Evolutionary conservation across 176 grass and related monocot species (phyloP).

Genomic region (Lolium multiflorum): DNA sequence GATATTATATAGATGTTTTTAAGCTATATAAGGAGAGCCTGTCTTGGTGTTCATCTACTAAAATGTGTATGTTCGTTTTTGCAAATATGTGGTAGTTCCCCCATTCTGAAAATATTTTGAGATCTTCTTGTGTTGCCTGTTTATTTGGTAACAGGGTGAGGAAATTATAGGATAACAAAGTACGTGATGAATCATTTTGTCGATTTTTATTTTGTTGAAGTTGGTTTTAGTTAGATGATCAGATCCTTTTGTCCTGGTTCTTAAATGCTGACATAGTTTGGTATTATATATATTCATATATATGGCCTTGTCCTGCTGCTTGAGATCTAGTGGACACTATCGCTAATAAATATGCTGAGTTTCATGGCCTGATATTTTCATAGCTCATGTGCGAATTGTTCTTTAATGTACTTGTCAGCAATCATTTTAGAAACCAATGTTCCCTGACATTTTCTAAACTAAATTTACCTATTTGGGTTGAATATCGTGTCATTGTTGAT

Average conservation of each 20-base stretch:
- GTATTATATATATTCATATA: slow-evolving; percentile 30
- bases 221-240: slow-evolving; percentile 6
- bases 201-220: background rate
- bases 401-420: background rate
- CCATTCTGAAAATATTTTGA: background rate
- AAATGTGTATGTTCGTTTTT: background rate
- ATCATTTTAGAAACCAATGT: slow-evolving; percentile 5
- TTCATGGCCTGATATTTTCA: background rate
- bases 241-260: slow-evolving; percentile 27
- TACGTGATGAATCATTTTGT: background rate
- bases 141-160: background rate
- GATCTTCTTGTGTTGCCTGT: background rate
- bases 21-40: background rate
- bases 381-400: slow-evolving; percentile 2
- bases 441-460: background rate
- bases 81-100: background rate
- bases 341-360: background rate
- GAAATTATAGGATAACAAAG: slow-evolving; percentile 4
- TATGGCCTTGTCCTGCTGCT: slow-evolving; percentile 20
- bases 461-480: background rate
- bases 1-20: background rate
- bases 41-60: background rate
- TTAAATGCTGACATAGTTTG: background rate
- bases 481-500: background rate
- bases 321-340: slow-evolving; percentile 14